Evolutionary conservation across 805 yeast genomes (phyloP), one percentile per base, ranked within the genome.

Genomic region (Saccharomyces kudriavzevii): DNA sequence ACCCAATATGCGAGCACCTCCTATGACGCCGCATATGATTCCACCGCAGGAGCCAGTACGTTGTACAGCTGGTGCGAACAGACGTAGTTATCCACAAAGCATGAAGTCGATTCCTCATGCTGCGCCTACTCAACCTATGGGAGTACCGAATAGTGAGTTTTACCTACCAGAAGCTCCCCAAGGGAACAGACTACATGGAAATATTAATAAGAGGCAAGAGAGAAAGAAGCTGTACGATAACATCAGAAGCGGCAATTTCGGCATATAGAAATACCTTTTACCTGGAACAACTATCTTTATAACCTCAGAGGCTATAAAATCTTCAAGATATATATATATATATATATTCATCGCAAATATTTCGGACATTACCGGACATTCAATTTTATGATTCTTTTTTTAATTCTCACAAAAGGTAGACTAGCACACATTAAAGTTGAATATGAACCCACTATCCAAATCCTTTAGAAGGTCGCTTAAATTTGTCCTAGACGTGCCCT

Each of bases 231-330:
- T 86, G 47, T 76, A 89, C 60, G 77, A 81, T 50, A 87, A 88
- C 1, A 75, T 86, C 49, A 78, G 80, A 61, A 81, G 79, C 53
- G 87, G 86, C 29, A 77, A 77, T 52, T 86, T 85, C 70, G 92
- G 92, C 48, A 84, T 86, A 40, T 85, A 69, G 56, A 3, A 35
- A 17, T 17, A 35, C 35, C 14, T 30, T 14, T 2, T 17, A 40
- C 9, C 48, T 26, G 20, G 22, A 45, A n/a, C 5, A 8, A 35
- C 10, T 4, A 17, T 35, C 43, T 35, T 35, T 3, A 20, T 35
- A 24, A 35, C 9, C 20, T 8, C 48, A 45, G 14, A 4, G 4
- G 11, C 4, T 45, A 8, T 25, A 22, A 2, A 27, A 14, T 31
- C 14, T 47, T 14, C 22, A 1, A 4, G 5, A 17, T 14, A n/a